phyloP scores from a whole-genome alignment of 768 basidiomycete species.

The Tephrocybe sp. region DNA sequence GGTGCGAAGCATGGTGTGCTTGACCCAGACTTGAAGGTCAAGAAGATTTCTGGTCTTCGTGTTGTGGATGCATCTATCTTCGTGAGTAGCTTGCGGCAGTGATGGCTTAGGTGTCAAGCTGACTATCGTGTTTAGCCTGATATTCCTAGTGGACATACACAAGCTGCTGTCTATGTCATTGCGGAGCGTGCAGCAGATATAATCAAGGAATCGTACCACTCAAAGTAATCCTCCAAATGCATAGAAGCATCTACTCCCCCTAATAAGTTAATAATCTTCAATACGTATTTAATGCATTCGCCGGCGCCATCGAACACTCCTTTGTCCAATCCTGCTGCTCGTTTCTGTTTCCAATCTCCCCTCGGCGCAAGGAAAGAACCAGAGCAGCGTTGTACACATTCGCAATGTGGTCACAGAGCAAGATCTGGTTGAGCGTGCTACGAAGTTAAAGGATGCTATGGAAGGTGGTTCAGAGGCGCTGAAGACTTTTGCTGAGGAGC shows the following conservation, averaged over 20 bases:
- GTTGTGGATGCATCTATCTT: conserved; percentile 37
- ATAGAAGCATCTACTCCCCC: no score
- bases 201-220: conserved; percentile 19
- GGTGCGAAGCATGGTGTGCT: conserved; percentile 19
- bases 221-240: not conserved
- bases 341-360: conserved; percentile 81
- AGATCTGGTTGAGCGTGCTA: conserved; percentile 70
- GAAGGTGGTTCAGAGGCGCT: conserved; percentile 47
- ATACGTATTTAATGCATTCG: not conserved
- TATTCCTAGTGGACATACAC: conserved; percentile 30
- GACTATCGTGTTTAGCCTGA: conserved; percentile 21
- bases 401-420: conserved; percentile 76
- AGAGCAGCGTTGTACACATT: conserved; percentile 79
- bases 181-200: conserved; percentile 35
- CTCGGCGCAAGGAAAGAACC: conserved; percentile 70
- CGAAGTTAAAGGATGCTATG: conserved; percentile 59
- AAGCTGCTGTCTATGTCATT: conserved; percentile 32
- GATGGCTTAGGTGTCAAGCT: not conserved
- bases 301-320: no score
- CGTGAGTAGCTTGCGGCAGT: not conserved
- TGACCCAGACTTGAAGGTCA: conserved; percentile 28
- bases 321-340: conserved; percentile 70
- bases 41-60: conserved; percentile 31
- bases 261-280: not conserved
- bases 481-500: conserved; percentile 66